Base-by-base conservation (phyloP, 31 red algal genomes). In the Porphyra umbilicalis region DNA sequence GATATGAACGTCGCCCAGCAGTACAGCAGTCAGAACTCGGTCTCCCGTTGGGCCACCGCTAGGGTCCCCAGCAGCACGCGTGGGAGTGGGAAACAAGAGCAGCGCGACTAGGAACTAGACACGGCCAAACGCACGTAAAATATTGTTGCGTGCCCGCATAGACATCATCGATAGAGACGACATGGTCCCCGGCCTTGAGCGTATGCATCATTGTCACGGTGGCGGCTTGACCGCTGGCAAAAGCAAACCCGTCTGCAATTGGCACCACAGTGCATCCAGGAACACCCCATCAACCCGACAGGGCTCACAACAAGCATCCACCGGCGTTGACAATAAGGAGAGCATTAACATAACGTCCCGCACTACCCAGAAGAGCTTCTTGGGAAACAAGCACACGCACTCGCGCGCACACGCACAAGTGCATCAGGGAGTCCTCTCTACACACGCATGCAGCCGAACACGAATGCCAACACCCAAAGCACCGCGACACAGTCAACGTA, bases 81-180 rank as follows among this genome's bases (percentile, higher is more conserved):
- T 6, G 31, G 18, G 88, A 86, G 32, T n/a, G n/a, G n/a, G n/a
- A n/a, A n/a, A n/a, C n/a, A n/a, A n/a, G n/a, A n/a, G n/a, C n/a
- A n/a, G n/a, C n/a, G n/a, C n/a, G n/a, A n/a, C n/a, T n/a, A n/a
- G n/a, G n/a, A n/a, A n/a, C n/a, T n/a, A n/a, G n/a, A n/a, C n/a
- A n/a, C n/a, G n/a, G n/a, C n/a, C n/a, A n/a, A n/a, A 90, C 81
- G n/a, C 83, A 35, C 35, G 44, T 39, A 35, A 94, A 90, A 35
- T 91, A 86, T 31, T 76, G 76, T 76, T 82, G 77, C 34, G 91
- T 94, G 35, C 91, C 91, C 9, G 90, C 91, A 35, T 94, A 94
- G 1, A 86, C 79, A 35, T 85, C 88, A 79, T 94, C 83, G 39
- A 85, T 81, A 38, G 71, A 84, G 10, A 94, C 77, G 34, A 94